Conservation (phyloP, 352 stramenopile genomes). For the Globisporangium abappressorium region DNA sequence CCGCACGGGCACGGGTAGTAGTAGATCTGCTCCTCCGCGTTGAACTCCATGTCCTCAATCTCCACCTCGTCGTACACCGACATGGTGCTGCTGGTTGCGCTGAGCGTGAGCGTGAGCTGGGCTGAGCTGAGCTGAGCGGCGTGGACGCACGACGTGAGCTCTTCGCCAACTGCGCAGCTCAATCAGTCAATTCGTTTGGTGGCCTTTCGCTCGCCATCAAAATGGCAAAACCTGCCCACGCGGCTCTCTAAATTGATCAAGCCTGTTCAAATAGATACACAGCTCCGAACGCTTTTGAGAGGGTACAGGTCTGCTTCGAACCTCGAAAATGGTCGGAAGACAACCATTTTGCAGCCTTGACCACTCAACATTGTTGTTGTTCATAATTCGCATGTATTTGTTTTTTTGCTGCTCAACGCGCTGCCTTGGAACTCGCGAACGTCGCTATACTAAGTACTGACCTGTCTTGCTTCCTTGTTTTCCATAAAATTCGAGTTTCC, state of each 20-base stretch:
- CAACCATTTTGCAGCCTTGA: background rate
- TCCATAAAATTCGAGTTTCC: background rate
- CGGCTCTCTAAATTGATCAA: background rate
- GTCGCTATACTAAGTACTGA: background rate
- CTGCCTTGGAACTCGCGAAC: background rate
- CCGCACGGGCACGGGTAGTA: conserved; percentile 98
- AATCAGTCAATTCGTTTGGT: background rate
- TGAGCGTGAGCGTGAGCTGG: background rate
- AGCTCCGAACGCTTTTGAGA: background rate
- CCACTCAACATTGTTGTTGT: background rate
- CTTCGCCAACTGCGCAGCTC: background rate
- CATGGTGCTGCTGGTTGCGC: conserved; percentile 31
- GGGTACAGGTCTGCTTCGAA: background rate
- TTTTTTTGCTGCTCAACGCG: background rate
- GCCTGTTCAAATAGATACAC: background rate
- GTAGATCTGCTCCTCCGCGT: conserved; percentile 92
- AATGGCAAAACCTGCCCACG: background rate
- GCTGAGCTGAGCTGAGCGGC: too few species aligned
- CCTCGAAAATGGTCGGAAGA: background rate
- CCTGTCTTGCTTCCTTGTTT: background rate
- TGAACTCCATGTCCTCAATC: conserved; percentile 98
- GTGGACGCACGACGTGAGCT: background rate
- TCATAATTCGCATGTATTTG: background rate
- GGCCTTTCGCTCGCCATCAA: background rate
- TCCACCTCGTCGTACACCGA: conserved; percentile 98